These are phyloP conservation scores for Vigna hirtella DNA, from an alignment of 306 rosid species.

Conservation along the genomic window DNA sequence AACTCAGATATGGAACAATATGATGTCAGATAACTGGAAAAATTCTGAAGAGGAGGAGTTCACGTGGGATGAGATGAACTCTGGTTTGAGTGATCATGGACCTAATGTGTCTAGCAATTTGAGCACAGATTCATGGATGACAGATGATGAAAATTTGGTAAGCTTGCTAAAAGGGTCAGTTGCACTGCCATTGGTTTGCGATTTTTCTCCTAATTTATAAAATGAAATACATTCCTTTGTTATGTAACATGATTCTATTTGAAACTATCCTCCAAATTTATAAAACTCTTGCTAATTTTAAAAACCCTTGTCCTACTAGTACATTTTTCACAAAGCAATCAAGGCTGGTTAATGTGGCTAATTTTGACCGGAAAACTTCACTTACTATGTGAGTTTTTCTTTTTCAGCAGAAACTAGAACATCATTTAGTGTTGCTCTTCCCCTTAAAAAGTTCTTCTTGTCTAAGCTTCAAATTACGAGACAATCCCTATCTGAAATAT, in stretches of 20 bases:
- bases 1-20: conserved; percentile 53
- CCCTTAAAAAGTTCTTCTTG: not conserved
- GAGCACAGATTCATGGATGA: conserved; percentile 63
- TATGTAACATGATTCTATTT: conserved; percentile 1
- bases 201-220: not conserved
- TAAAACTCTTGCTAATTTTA: conserved; percentile 14
- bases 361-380: conserved; percentile 13
- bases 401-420: conserved; percentile 30
- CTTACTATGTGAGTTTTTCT: not conserved
- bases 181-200: conserved; percentile 35
- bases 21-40: conserved; percentile 82
- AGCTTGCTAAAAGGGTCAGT: conserved; percentile 44
- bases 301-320: not conserved
- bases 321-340: conserved; percentile 7
- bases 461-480: conserved; percentile 7
- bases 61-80: conserved; percentile 83
- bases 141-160: conserved; percentile 82
- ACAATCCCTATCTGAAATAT: not conserved
- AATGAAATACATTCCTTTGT: conserved; percentile 17
- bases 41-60: conserved; percentile 98
- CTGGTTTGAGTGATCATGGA: conserved; percentile 63
- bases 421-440: not conserved
- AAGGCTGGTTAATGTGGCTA: conserved; percentile 2
- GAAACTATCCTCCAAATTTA: conserved; percentile 17
- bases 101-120: conserved; percentile 54